A percentile compares a stretch with the other conserved stretches of the same genome.
Conservation (phyloP, 1,284 basidiomycete species). For the Trametes versicolor region DNA sequence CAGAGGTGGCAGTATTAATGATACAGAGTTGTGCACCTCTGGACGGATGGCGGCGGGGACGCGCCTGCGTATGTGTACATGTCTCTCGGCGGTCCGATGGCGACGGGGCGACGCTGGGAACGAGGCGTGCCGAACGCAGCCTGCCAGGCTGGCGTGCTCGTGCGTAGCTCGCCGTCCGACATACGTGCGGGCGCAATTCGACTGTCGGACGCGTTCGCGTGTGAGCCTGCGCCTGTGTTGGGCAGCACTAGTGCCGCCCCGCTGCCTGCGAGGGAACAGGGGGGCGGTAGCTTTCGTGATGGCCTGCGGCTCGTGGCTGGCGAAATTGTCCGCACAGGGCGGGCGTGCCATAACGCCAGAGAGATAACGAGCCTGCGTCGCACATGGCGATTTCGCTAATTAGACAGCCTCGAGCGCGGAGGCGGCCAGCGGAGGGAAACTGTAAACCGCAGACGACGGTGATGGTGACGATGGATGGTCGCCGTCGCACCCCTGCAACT, state of each 20-base stretch:
- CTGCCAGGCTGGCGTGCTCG: not conserved
- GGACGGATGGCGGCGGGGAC: not conserved
- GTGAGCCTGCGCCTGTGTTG: not conserved
- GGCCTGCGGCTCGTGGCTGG: not conserved
- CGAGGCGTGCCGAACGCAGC: not conserved
- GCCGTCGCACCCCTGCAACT: no score
- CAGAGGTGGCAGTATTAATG: slow-evolving; percentile 3
- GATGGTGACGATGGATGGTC: not conserved
- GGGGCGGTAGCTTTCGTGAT: slow-evolving; percentile 13
- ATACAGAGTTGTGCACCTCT: not conserved
- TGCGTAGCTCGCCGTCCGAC: not conserved
- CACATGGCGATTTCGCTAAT: slow-evolving; percentile 5
- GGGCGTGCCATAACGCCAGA: not conserved
- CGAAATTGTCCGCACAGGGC: not conserved
- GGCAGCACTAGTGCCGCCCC: slow-evolving; percentile 1
- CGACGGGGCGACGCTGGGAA: not conserved
- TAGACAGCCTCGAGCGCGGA: not conserved
- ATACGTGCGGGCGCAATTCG: not conserved
- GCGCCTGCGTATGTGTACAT: not conserved
- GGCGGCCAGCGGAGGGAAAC: not conserved
- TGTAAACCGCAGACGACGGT: not conserved
- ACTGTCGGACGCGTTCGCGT: not conserved
- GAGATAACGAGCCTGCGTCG: slow-evolving; percentile 2
- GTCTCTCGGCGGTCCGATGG: slow-evolving; percentile 4
- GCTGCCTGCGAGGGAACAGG: not conserved